These are phyloP conservation scores for Aspergillus persii DNA, from an alignment of 2,329 filamentous ascomycete genomes.

Conservation along the genomic window DNA sequence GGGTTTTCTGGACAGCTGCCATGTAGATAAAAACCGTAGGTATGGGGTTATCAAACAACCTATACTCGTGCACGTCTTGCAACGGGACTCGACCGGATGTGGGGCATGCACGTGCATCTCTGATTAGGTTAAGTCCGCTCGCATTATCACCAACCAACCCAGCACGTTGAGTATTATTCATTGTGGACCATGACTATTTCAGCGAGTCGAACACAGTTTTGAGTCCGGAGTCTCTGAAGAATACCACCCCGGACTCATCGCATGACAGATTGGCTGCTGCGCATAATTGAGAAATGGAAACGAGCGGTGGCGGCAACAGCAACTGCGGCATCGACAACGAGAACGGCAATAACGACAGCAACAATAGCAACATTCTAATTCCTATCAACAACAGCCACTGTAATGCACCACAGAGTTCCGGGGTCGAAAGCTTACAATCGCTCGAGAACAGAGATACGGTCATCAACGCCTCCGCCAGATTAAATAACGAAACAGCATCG, in stretches of 20 bases:
- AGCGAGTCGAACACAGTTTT: slow-evolving; percentile 22
- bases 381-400: background rate
- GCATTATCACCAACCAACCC: too few species aligned
- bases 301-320: background rate
- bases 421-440: slow-evolving; percentile 4
- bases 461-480: background rate
- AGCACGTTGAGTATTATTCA: too few species aligned
- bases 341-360: background rate
- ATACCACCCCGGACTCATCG: background rate
- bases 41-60: too few species aligned
- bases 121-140: background rate
- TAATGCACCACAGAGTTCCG: background rate
- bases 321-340: background rate
- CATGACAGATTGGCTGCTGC: background rate
- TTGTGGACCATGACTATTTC: slow-evolving; percentile 28
- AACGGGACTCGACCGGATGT: background rate
- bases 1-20: too few species aligned
- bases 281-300: slow-evolving; percentile 10
- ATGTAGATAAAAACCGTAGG: too few species aligned
- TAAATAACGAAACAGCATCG: background rate
- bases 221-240: slow-evolving; percentile 11
- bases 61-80: too few species aligned
- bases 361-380: too few species aligned
- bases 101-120: slow-evolving; percentile 11
- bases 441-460: background rate